Evolutionary conservation across 306 rosid genomes (phyloP).

Genomic region (Lathyrus oleraceus): DNA sequence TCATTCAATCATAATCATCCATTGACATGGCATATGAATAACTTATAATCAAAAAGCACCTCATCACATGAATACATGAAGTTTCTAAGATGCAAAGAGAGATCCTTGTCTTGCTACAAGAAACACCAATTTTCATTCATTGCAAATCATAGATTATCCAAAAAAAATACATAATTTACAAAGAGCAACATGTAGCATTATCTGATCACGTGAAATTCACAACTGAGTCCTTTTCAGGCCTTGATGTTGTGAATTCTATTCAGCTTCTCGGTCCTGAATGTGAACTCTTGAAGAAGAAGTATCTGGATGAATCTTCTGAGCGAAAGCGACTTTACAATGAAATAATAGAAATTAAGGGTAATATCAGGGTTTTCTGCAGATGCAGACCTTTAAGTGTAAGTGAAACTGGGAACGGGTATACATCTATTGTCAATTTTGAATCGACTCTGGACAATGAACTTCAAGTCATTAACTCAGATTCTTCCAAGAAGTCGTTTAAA

Average conservation of each 20-base stretch:
- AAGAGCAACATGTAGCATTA: constrained; percentile 51
- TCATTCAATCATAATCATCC: too few species aligned
- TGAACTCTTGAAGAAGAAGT: constrained; percentile 73
- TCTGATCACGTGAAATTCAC: constrained; percentile 59
- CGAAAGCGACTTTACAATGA: constrained; percentile 85
- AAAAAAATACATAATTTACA: too few species aligned
- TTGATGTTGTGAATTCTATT: constrained; percentile 60
- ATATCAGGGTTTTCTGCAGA: constrained; percentile 94
- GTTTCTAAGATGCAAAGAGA: too few species aligned
- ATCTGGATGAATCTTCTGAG: constrained; percentile 65
- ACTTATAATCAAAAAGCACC: too few species aligned
- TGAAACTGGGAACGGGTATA: constrained; percentile 57
- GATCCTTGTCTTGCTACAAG: too few species aligned
- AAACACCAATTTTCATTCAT: too few species aligned
- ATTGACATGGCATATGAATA: too few species aligned
- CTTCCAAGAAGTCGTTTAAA: constrained; percentile 85
- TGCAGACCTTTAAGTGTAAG: constrained; percentile 76
- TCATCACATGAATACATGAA: too few species aligned
- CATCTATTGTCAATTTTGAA: constrained; percentile 69
- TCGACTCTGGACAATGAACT: constrained; percentile 74
- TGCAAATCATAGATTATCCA: too few species aligned
- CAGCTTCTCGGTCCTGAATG: constrained; percentile 70
- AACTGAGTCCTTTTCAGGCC: constrained; percentile 60
- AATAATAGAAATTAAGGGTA: constrained; percentile 88
- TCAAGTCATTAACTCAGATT: constrained; percentile 77